phyloP scores from a whole-genome alignment of 78 protist genomes.

The Dictyostelium purpureum region DNA sequence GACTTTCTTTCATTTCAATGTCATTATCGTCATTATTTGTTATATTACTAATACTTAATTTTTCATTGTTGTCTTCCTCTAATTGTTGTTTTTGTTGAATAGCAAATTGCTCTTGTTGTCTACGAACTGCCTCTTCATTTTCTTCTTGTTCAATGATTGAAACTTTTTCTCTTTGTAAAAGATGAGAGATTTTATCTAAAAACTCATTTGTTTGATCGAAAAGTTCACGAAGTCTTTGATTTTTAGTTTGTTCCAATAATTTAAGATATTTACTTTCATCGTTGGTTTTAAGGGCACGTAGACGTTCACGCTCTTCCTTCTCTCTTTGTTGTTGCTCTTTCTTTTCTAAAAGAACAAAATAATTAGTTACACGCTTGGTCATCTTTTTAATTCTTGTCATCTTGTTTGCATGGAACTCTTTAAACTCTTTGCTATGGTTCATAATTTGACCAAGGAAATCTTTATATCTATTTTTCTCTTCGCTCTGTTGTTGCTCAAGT shows the following conservation, averaged over 20 bases:
- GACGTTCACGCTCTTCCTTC: slow-evolving; percentile 71
- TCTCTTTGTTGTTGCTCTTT: slow-evolving; percentile 65
- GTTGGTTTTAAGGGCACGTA: slow-evolving; percentile 77
- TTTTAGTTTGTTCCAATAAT: slow-evolving; percentile 66
- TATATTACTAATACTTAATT: not conserved
- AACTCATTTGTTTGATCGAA: slow-evolving; percentile 83
- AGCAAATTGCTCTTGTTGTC: slow-evolving; percentile 4
- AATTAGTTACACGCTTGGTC: slow-evolving; percentile 60
- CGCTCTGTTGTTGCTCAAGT: not conserved
- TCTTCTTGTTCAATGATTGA: slow-evolving; percentile 39
- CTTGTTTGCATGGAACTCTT: slow-evolving; percentile 53
- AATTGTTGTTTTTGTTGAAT: slow-evolving; percentile 7
- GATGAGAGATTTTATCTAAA: slow-evolving; percentile 61
- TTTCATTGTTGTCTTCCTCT: not conserved
- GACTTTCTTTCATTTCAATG: not conserved
- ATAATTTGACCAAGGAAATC: slow-evolving; percentile 28
- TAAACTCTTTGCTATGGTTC: slow-evolving; percentile 63
- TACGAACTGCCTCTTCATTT: not conserved
- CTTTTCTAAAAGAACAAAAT: slow-evolving; percentile 42
- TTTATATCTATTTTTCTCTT: not conserved
- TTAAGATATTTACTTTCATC: slow-evolving; percentile 78
- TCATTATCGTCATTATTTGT: not conserved
- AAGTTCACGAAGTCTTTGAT: slow-evolving; percentile 70
- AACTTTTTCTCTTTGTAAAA: slow-evolving; percentile 67
- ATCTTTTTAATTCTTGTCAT: slow-evolving; percentile 52